A percentile compares a stretch with the other conserved stretches of the same genome.
phyloP scores from a whole-genome alignment of 345 rosid genomes.

The Iberis pinnata region DNA sequence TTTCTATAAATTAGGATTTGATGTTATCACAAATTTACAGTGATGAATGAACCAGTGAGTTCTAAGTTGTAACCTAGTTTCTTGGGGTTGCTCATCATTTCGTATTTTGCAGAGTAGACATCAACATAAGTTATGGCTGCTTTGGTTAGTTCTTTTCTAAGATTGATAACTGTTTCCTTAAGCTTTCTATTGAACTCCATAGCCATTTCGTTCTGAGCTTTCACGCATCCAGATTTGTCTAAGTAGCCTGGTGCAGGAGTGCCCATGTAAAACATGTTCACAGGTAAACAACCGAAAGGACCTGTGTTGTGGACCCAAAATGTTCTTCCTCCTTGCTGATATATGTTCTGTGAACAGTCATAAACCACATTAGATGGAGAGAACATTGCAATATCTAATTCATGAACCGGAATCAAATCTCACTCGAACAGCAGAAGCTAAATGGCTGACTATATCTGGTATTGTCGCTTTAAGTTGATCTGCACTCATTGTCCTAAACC shows the following conservation, averaged over 20 bases:
- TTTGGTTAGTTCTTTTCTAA: slow-evolving; percentile 50
- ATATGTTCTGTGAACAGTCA: slow-evolving; percentile 34
- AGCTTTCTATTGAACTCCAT: slow-evolving; percentile 65
- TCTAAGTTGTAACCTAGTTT: slow-evolving; percentile 51
- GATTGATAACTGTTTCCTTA: slow-evolving; percentile 46
- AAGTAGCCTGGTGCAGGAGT: slow-evolving; percentile 59
- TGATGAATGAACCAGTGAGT: too few species aligned
- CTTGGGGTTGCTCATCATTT: slow-evolving; percentile 58
- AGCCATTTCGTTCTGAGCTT: slow-evolving; percentile 70
- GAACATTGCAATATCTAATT: not conserved
- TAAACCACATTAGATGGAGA: too few species aligned
- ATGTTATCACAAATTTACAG: not conserved
- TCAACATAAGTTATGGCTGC: slow-evolving; percentile 79
- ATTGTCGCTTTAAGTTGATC: slow-evolving; percentile 68
- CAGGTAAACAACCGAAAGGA: slow-evolving; percentile 83
- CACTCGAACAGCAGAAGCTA: slow-evolving; percentile 81
- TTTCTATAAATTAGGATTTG: not conserved
- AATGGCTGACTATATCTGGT: slow-evolving; percentile 62
- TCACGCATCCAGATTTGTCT: slow-evolving; percentile 64
- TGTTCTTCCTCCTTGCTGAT: slow-evolving; percentile 45
- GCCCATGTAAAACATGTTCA: slow-evolving; percentile 55
- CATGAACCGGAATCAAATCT: slow-evolving; percentile 3
- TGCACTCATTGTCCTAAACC: slow-evolving; percentile 54
- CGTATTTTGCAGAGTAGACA: slow-evolving; percentile 64
- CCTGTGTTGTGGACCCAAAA: slow-evolving; percentile 84